Conservation (phyloP, 2,329 filamentous ascomycete genomes). For the Hortaea werneckii region DNA sequence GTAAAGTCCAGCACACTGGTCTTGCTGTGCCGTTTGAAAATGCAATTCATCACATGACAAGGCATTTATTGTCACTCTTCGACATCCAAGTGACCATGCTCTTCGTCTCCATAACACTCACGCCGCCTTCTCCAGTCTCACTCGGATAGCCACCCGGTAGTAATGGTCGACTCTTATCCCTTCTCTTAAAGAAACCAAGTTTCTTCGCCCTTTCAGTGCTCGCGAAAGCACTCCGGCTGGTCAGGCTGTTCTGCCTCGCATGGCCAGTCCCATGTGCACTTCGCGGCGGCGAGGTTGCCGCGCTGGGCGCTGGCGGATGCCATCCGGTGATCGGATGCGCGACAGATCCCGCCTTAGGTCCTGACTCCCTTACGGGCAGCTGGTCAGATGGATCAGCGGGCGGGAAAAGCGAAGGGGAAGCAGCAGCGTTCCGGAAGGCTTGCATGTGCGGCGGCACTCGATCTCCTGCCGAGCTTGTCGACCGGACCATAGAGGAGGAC, state of each 20-base stretch:
- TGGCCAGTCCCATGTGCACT: not conserved
- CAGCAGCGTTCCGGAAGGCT: constrained; percentile 20
- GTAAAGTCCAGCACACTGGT: too few relatives aligned
- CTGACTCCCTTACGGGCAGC: constrained; percentile 15
- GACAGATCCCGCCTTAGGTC: constrained; percentile 14
- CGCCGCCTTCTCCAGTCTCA: constrained; percentile 4
- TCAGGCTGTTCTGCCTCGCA: constrained; percentile 11
- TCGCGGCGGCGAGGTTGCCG: constrained; percentile 4
- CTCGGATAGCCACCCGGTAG: constrained; percentile 5
- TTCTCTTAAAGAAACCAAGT: constrained; percentile 17
- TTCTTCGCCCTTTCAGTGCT: constrained; percentile 17
- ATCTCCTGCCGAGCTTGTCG: not conserved
- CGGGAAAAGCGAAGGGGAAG: constrained; percentile 21
- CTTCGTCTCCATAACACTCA: constrained; percentile 16
- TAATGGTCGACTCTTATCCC: constrained; percentile 6
- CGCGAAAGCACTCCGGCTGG: constrained; percentile 12
- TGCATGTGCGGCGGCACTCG: constrained; percentile 23
- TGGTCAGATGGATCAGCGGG: constrained; percentile 15
- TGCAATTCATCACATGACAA: constrained; percentile 12
- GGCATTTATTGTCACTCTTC: constrained; percentile 12
- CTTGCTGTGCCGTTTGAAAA: too few relatives aligned
- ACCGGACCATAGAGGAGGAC: not conserved
- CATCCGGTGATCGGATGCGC: constrained; percentile 25
- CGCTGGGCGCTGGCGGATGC: constrained; percentile 22
- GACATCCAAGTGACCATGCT: constrained; percentile 15